Base-by-base conservation (phyloP, 2,329 filamentous ascomycete species). In the Penicillium sp. region DNA sequence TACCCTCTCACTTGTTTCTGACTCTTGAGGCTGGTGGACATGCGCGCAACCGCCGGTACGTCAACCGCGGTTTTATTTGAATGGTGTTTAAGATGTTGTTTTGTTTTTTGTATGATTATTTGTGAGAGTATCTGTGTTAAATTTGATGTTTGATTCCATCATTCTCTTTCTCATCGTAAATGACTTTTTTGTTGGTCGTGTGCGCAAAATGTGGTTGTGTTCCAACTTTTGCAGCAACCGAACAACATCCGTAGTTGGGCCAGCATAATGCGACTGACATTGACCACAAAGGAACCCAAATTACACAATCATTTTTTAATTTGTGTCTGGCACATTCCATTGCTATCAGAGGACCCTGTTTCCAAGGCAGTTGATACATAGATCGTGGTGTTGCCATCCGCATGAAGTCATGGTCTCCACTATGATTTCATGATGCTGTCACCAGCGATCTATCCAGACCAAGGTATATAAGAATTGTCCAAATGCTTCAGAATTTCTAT, bases 341-440 rank as follows among this genome's bases (percentile, higher is more conserved):
- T 27, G 4, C 32, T 9, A 34, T 42, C 34, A 21, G 9, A 18
- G 40, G 2, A 27, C 8, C 40, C 45, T 32, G 14, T 50, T 50
- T 50, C 21, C 51, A 54, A 54, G 46, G 51, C 9, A 53, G 5
- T 18, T 8, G 2, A 9, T 32, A 6, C 38, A 44, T 51, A 45
- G 43, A 56, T 45, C 45, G 38, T 8, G 32, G 29, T 41, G 22
- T 27, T 34, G 14, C 50, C 48, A 53, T 32, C 43, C 8, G 3
- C 50, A 62, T 69, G 66, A 70, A 65, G 61, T 70, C 67, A 70
- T 68, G 49, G 8, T 36, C 48, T 34, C 61, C 60, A 62, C 56
- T 49, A 69, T 70, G 68, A 70, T 64, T 61, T 70, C 67, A 70
- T 55, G n/a, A 68, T 70, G 67, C 46, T 63, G 62, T 70, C 67